Conservation (phyloP, 2,329 filamentous ascomycete species). For the Gaeumannomyces tritici region DNA sequence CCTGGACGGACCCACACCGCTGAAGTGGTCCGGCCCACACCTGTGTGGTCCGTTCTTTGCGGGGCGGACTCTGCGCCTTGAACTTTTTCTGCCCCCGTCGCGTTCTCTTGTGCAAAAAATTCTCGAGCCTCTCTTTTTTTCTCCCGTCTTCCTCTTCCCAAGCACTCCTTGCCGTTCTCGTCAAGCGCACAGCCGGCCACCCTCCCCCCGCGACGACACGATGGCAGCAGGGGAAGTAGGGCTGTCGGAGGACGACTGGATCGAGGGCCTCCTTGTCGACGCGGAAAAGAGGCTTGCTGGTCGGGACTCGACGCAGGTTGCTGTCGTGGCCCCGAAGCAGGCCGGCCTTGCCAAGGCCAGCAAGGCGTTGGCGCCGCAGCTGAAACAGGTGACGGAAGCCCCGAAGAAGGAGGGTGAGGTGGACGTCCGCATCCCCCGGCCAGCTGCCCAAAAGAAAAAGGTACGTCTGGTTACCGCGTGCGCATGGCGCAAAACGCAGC, state of each 20-base stretch:
- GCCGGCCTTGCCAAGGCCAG: slow-evolving; percentile 3
- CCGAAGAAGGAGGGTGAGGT: slow-evolving; percentile 15
- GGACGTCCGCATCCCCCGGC: slow-evolving; percentile 18
- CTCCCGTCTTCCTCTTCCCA: neutral
- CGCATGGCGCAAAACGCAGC: no score
- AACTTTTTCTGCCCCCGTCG: neutral
- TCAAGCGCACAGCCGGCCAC: neutral
- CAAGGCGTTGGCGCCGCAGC: neutral
- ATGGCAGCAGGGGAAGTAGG: slow-evolving; percentile 15
- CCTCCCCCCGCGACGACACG: neutral
- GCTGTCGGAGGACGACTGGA: slow-evolving; percentile 22
- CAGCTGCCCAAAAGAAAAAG: slow-evolving; percentile 17
- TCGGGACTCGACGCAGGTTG: slow-evolving; percentile 6
- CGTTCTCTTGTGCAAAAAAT: neutral
- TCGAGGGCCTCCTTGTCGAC: slow-evolving; percentile 26
- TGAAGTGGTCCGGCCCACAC: no score
- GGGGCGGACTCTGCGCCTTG: neutral
- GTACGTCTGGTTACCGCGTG: slow-evolving; percentile 12
- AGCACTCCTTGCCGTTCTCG: neutral
- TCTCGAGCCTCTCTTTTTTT: neutral
- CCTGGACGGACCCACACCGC: no score
- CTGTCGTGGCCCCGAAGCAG: slow-evolving; percentile 8
- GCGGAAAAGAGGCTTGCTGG: slow-evolving; percentile 25
- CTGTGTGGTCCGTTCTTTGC: neutral
- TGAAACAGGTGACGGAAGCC: neutral